Conservation (phyloP, 2,329 filamentous ascomycete species). For the Fusarium mexicanum region DNA sequence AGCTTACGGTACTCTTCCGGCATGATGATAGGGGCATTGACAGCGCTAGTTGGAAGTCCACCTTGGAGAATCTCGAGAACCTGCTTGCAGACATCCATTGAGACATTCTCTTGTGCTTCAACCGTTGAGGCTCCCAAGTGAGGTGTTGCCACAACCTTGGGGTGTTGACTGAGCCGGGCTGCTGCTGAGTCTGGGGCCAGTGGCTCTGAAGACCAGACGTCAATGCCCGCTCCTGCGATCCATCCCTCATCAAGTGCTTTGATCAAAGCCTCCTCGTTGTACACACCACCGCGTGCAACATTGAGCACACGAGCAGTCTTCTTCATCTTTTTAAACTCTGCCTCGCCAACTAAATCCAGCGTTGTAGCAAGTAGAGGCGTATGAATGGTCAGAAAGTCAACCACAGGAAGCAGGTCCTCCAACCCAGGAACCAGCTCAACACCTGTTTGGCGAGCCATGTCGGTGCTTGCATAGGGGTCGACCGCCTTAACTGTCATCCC, state of each 20-base stretch:
- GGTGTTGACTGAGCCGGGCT: conserved; percentile 71
- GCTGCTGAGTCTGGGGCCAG: conserved; percentile 65
- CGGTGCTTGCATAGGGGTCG: conserved; percentile 80
- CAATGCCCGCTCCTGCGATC: conserved; percentile 80
- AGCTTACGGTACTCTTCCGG: conserved; percentile 83
- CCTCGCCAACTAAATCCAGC: conserved; percentile 74
- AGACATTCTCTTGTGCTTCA: conserved; percentile 87
- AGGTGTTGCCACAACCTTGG: conserved; percentile 79
- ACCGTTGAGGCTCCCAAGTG: conserved; percentile 83
- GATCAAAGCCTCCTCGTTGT: conserved; percentile 79
- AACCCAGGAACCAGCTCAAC: conserved; percentile 70
- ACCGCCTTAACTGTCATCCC: conserved; percentile 80
- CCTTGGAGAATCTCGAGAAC: conserved; percentile 78
- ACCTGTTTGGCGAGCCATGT: conserved; percentile 74
- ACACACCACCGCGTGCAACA: conserved; percentile 81
- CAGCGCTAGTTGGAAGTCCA: conserved; percentile 77
- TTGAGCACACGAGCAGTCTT: conserved; percentile 78
- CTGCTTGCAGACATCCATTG: conserved; percentile 83
- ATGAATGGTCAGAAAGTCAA: conserved; percentile 84
- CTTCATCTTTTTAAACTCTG: conserved; percentile 77
- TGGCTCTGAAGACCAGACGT: conserved; percentile 83
- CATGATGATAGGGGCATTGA: conserved; percentile 84
- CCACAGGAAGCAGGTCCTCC: conserved; percentile 67
- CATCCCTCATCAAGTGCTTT: conserved; percentile 74
- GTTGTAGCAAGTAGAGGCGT: conserved; percentile 83